Evolutionary conservation across 305 asterid genomes (phyloP).

Genomic region (Andrographis paniculata): DNA sequence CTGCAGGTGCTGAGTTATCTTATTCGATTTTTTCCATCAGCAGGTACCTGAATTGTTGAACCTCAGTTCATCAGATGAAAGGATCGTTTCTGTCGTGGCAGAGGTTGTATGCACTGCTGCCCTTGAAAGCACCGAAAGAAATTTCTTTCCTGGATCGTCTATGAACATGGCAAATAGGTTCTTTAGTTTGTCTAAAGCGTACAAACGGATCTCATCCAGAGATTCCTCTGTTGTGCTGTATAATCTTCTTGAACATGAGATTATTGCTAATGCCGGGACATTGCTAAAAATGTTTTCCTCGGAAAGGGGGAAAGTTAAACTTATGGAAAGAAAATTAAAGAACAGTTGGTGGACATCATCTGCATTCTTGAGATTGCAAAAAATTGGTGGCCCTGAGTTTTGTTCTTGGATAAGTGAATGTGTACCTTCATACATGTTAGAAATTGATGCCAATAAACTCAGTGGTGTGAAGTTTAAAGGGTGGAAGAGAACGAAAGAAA

Average conservation of each 20-base stretch:
- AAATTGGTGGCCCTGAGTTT: conserved; percentile 71
- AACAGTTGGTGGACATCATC: conserved; percentile 47
- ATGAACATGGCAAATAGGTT: conserved; percentile 27
- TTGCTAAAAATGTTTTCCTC: conserved; percentile 43
- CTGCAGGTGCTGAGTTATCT: conserved; percentile 90
- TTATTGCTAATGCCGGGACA: conserved; percentile 40
- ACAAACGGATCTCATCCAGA: conserved; percentile 42
- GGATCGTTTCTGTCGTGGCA: conserved; percentile 51
- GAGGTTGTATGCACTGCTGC: conserved; percentile 74
- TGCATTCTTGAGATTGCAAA: conserved; percentile 50
- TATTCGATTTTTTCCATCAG: conserved; percentile 73
- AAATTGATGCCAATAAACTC: conserved; percentile 43
- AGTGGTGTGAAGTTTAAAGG: conserved; percentile 55
- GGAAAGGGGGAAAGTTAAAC: conserved; percentile 37
- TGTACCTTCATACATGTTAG: conserved; percentile 58
- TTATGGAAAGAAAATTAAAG: conserved; percentile 30
- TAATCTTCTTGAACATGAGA: conserved; percentile 48
- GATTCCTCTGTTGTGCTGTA: conserved; percentile 53
- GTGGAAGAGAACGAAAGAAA: conserved; percentile 39
- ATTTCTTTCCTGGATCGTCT: conserved; percentile 22
- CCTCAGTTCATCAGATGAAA: conserved; percentile 57
- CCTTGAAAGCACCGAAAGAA: conserved; percentile 48
- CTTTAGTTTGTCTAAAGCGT: conserved; percentile 40
- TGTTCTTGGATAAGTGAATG: conserved; percentile 68
- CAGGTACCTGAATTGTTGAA: conserved; percentile 75